Evolutionary conservation across 176 grass and related monocot species (phyloP).

Genomic region (Triticum aestivum): DNA sequence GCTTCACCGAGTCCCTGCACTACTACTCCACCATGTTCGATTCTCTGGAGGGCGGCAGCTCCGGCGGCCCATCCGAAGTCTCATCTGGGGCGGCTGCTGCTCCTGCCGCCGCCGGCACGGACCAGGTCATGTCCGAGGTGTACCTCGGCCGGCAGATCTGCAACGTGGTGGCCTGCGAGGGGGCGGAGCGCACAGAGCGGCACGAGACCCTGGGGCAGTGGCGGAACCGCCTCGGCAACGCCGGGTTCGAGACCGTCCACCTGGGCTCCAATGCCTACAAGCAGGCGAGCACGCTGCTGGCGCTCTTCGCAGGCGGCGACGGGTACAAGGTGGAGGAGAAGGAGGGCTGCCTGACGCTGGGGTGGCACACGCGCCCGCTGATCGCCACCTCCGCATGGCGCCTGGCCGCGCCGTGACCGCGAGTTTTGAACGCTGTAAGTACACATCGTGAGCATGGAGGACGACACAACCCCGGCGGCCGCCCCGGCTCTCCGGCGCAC

Average conservation of each 20-base stretch:
- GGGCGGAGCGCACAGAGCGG: constrained; percentile 78
- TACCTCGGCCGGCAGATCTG: constrained; percentile 94
- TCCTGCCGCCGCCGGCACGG: constrained; percentile 1
- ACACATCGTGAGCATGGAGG: neutral
- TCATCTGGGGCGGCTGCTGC: neutral
- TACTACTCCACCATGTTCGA: constrained; percentile 99
- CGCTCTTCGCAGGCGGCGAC: constrained; percentile 83
- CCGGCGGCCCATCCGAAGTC: constrained; percentile 40
- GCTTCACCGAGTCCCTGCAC: constrained; percentile 90
- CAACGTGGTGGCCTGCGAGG: constrained; percentile 93
- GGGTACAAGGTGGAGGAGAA: constrained; percentile 93
- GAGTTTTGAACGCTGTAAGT: constrained; percentile 30
- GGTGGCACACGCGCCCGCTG: constrained; percentile 84
- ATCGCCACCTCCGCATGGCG: constrained; percentile 97
- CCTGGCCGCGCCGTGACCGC: constrained; percentile 35
- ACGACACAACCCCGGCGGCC: neutral
- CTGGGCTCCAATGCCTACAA: constrained; percentile 94
- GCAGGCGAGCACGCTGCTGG: constrained; percentile 93
- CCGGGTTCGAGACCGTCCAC: constrained; percentile 80
- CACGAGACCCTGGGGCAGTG: constrained; percentile 85
- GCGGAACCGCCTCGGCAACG: constrained; percentile 56
- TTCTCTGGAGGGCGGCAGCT: constrained; percentile 64
- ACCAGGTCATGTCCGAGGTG: constrained; percentile 86
- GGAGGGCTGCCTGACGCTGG: constrained; percentile 86
- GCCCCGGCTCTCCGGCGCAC: constrained; percentile 16